phyloP scores from a whole-genome alignment of 2,329 filamentous ascomycete species.

The Colletotrichum magnum region DNA sequence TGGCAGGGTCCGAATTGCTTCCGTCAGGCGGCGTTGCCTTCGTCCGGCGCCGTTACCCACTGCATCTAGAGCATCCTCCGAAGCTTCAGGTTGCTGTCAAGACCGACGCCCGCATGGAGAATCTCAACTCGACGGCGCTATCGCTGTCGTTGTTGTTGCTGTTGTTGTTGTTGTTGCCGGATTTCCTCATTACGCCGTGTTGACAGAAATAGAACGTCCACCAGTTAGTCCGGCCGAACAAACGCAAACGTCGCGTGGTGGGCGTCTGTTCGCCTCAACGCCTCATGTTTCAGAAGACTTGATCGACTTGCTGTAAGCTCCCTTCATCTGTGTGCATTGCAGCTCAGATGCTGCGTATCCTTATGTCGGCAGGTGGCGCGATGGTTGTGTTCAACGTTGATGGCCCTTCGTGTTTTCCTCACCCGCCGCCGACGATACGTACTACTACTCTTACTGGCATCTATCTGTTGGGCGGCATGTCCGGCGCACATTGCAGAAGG shows the following conservation, averaged over 20 bases:
- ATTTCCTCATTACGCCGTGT: neutral
- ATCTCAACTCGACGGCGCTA: conserved; percentile 9
- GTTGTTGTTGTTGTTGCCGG: conserved; percentile 9
- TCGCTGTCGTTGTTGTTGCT: neutral
- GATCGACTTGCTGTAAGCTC: conserved; percentile 37
- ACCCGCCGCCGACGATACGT: conserved; percentile 12
- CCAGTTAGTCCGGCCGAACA: conserved; percentile 21
- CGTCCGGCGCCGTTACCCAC: conserved; percentile 7
- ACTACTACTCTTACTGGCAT: neutral
- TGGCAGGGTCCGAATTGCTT: conserved; percentile 32
- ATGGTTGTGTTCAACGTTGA: neutral
- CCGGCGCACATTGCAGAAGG: conserved; percentile 22
- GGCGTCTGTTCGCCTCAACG: conserved; percentile 40
- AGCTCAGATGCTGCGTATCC: conserved; percentile 20
- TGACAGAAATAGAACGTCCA: conserved; percentile 34
- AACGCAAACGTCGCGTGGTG: conserved; percentile 35
- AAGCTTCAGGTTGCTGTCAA: conserved; percentile 37
- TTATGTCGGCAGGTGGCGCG: conserved; percentile 21
- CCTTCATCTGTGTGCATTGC: conserved; percentile 36
- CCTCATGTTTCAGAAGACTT: conserved; percentile 40
- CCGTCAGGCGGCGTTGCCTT: conserved; percentile 12
- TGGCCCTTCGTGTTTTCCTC: conserved; percentile 1
- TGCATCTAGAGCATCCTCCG: conserved; percentile 19
- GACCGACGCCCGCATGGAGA: neutral
- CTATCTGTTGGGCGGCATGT: conserved; percentile 27